These are phyloP conservation scores for Truncatella angustata DNA, from an alignment of 2,329 filamentous ascomycete species.

Conservation along the genomic window DNA sequence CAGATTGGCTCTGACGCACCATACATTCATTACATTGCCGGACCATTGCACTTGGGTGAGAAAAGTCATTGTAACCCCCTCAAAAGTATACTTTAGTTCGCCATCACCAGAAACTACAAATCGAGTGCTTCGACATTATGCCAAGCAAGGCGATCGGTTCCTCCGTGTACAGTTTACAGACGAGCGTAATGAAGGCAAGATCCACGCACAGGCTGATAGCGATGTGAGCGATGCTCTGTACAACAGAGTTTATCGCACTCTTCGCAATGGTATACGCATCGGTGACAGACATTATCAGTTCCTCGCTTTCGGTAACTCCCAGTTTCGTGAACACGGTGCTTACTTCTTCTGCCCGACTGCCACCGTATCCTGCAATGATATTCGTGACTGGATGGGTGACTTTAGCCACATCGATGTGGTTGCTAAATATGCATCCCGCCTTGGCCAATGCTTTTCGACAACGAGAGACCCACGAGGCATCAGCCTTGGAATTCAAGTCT, in stretches of 20 bases:
- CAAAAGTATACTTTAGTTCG: constrained; percentile 73
- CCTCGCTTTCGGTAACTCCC: constrained; percentile 91
- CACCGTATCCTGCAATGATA: constrained; percentile 67
- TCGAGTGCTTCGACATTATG: constrained; percentile 74
- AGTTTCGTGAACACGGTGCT: constrained; percentile 86
- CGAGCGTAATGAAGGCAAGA: constrained; percentile 63
- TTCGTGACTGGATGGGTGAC: constrained; percentile 82
- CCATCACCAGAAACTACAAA: constrained; percentile 86
- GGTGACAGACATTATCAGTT: constrained; percentile 84
- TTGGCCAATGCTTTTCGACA: constrained; percentile 95
- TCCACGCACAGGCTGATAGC: constrained; percentile 53
- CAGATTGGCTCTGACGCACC: constrained; percentile 45
- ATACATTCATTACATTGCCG: constrained; percentile 54
- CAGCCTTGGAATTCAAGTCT: constrained; percentile 54
- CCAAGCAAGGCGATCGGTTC: constrained; percentile 71
- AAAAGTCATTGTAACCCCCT: constrained; percentile 80
- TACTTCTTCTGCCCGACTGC: constrained; percentile 84
- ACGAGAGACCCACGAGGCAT: constrained; percentile 72
- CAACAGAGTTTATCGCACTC: constrained; percentile 66
- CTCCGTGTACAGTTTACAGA: constrained; percentile 88
- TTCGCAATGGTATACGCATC: constrained; percentile 77
- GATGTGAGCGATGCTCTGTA: constrained; percentile 68
- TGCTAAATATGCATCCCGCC: constrained; percentile 85
- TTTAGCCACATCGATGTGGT: constrained; percentile 78
- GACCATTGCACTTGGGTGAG: constrained; percentile 73